phyloP scores from a whole-genome alignment of 495 filamentous ascomycete species.

The Daldinia caldariorum region DNA sequence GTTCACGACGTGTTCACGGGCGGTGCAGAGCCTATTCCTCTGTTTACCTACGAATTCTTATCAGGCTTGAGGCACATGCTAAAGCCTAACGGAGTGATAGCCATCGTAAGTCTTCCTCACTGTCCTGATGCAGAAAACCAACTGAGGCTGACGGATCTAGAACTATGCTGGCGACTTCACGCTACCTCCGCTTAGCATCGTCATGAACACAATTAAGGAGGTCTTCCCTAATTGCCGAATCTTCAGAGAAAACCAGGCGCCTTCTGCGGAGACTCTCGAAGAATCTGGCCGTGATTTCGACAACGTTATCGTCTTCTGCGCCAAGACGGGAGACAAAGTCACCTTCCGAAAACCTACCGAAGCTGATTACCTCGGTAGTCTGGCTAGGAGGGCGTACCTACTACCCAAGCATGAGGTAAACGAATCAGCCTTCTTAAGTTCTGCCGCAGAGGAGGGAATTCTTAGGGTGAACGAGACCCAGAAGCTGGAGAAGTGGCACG shows the following conservation, averaged over 20 bases:
- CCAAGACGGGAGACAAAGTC: constrained; percentile 59
- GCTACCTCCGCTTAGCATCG: constrained; percentile 72
- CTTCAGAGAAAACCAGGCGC: constrained; percentile 76
- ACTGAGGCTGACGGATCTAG: constrained; percentile 54
- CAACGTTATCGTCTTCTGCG: constrained; percentile 87
- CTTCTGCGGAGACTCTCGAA: constrained; percentile 52
- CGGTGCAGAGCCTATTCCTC: constrained; percentile 84
- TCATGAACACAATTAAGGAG: constrained; percentile 74
- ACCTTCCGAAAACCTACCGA: constrained; percentile 73
- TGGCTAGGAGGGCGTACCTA: constrained; percentile 72
- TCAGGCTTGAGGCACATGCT: constrained; percentile 72
- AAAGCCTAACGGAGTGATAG: constrained; percentile 81
- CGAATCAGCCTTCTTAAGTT: constrained; percentile 57
- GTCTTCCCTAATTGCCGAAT: constrained; percentile 85
- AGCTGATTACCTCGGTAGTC: constrained; percentile 76
- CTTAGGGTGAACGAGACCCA: constrained; percentile 66
- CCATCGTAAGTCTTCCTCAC: constrained; percentile 71
- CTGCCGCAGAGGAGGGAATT: constrained; percentile 52
- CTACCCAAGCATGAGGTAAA: constrained; percentile 78
- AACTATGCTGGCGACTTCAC: constrained; percentile 96
- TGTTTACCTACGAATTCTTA: constrained; percentile 90
- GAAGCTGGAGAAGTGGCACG: constrained; percentile 73
- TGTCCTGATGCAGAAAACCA: background rate
- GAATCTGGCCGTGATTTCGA: constrained; percentile 73
- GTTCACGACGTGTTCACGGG: constrained; percentile 99